Evolutionary conservation across 805 yeast genomes (phyloP), one percentile per base, ranked within the genome.

Genomic region (Blastobotrys parvus): DNA sequence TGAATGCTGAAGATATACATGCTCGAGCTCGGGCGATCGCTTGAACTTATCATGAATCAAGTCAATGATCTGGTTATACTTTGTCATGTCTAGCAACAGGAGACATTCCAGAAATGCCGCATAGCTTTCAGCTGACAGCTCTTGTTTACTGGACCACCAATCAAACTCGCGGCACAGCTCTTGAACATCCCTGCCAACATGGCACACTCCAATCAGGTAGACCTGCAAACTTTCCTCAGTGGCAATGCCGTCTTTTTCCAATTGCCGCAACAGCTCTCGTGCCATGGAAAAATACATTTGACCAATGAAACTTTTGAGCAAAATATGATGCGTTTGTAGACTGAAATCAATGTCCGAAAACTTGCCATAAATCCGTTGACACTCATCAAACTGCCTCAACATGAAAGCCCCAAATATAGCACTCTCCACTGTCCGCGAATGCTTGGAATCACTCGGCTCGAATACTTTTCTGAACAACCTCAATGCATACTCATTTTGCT

Each of bases 271-370:
- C 36, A 50, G 46, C 17, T 47, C 50, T 37, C 30, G 31, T 2
- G 52, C 54, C n/a, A 42, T 46, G 3, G 47, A 40, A 30, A 50
- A 35, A 25, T 50, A 43, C 33, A 42, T 31, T 34, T 48, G 43
- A 10, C 44, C 44, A 20, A 48, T 35, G 25, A 45, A 50, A 31
- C 37, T 42, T 27, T 42, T 29, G 13, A 50, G 38, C 31, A 46
- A 38, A 2, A 42, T 35, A 29, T 44, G 47, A 30, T 36, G 32
- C 10, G 46, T 39, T 11, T 40, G 19, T 3, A 38, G 23, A 10
- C 43, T 36, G 29, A 42, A 46, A 25, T 42, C 29, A 7, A 46
- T 13, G 21, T 43, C 49, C 29, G 37, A 23, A 34, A 48, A 43
- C 32, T 39, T 40, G 30, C 37, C 42, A 33, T 46, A 50, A 2